Percentiles rank a stretch among this genome's conserved stretches.
These are phyloP conservation scores for Russula dissimulans DNA, from an alignment of 768 basidiomycete species.

Conservation along the genomic window DNA sequence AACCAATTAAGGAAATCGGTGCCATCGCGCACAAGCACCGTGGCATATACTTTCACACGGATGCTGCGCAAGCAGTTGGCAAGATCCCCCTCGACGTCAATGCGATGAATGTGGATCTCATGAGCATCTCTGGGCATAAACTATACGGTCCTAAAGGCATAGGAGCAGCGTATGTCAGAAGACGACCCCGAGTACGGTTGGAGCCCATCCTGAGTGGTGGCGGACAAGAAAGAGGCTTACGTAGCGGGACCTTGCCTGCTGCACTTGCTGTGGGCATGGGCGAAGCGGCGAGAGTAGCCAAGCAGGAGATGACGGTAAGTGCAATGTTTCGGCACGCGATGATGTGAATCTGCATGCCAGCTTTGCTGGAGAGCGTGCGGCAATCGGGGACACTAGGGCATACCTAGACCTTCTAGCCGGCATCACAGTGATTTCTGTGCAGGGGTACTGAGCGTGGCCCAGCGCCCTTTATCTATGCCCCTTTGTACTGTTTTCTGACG, in stretches of 20 bases:
- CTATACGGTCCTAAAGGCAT: constrained; percentile 96
- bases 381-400: constrained; percentile 35
- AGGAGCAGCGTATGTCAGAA: constrained; percentile 88
- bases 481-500: constrained; percentile 26
- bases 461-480: neutral
- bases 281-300: constrained; percentile 88
- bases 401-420: constrained; percentile 37
- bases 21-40: constrained; percentile 76
- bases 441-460: constrained; percentile 80
- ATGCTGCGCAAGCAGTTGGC: constrained; percentile 91
- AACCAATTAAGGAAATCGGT: constrained; percentile 94
- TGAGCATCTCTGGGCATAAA: constrained; percentile 97
- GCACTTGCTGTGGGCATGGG: constrained; percentile 87
- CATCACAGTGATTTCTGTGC: constrained; percentile 66
- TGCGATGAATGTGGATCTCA: constrained; percentile 87
- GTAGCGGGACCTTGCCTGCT: constrained; percentile 91
- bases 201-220: constrained; percentile 95
- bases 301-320: constrained; percentile 88
- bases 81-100: constrained; percentile 92
- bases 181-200: constrained; percentile 84
- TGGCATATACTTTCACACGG: constrained; percentile 92
- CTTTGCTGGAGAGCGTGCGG: constrained; percentile 25
- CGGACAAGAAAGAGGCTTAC: constrained; percentile 91
- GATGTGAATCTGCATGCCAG: constrained; percentile 28
- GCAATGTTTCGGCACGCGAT: constrained; percentile 18